Conservation (phyloP, 352 stramenopile genomes). For the Phytopythium cucurbitacearum region DNA sequence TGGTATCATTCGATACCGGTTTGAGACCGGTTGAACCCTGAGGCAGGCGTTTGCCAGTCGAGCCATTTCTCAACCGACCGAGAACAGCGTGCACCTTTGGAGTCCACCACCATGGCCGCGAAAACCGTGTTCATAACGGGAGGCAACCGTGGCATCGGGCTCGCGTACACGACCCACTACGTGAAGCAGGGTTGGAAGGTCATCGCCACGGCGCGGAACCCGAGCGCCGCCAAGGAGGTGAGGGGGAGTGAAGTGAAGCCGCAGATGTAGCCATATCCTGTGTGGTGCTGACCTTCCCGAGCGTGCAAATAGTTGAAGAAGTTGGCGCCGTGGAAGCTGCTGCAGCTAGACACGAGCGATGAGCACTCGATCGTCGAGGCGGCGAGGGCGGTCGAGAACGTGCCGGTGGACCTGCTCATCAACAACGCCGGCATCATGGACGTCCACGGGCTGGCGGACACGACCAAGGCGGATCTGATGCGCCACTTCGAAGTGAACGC, state of each 20-base stretch:
- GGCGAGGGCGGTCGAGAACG: conserved; percentile 30
- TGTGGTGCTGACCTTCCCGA: background rate
- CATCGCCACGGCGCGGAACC: conserved; percentile 37
- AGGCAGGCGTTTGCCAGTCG: background rate
- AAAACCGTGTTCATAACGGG: conserved; percentile 54
- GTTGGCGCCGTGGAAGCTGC: conserved; percentile 37
- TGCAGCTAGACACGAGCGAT: conserved; percentile 45
- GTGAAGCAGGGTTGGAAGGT: conserved; percentile 40
- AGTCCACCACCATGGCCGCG: conserved; percentile 3
- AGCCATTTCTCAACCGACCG: background rate
- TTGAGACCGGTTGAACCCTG: background rate
- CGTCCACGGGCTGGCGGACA: conserved; percentile 18
- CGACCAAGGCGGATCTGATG: conserved; percentile 54
- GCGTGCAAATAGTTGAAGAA: conserved; percentile 11
- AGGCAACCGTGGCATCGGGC: conserved; percentile 42
- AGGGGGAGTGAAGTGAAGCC: background rate
- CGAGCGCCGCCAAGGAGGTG: conserved; percentile 20
- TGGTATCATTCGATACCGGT: background rate
- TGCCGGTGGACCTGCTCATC: conserved; percentile 60
- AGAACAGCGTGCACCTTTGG: background rate
- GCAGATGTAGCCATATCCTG: background rate
- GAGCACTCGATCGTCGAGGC: conserved; percentile 44
- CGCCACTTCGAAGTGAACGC: conserved; percentile 73
- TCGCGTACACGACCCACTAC: conserved; percentile 39
- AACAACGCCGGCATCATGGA: conserved; percentile 62